A percentile compares a stretch with the other conserved stretches of the same genome.
Conservation (phyloP, 2,329 filamentous ascomycete genomes). For the Pseudogymnoascus sp. region DNA sequence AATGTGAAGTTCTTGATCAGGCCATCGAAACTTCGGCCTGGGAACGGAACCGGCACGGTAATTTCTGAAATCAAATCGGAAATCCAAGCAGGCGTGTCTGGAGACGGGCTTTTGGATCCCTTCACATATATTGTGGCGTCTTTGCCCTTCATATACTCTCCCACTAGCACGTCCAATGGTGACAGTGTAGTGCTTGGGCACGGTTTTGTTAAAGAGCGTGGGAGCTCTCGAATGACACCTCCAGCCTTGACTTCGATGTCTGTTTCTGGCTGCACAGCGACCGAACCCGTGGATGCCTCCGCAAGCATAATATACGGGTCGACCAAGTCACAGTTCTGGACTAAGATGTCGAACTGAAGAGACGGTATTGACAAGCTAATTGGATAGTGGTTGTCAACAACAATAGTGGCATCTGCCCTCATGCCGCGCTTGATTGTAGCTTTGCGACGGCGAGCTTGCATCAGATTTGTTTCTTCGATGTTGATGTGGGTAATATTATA, state of each 20-base stretch:
- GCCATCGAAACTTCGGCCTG: slow-evolving; percentile 71
- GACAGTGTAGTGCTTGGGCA: slow-evolving; percentile 75
- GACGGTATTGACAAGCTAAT: slow-evolving; percentile 69
- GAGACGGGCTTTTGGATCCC: slow-evolving; percentile 60
- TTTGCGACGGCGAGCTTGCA: slow-evolving; percentile 33
- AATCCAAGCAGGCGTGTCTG: slow-evolving; percentile 74
- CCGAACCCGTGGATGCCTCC: slow-evolving; percentile 59
- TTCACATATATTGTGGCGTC: slow-evolving; percentile 75
- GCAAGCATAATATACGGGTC: slow-evolving; percentile 74
- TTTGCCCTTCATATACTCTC: slow-evolving; percentile 73
- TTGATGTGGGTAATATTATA: slow-evolving; percentile 78
- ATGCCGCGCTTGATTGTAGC: slow-evolving; percentile 45
- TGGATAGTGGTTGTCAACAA: slow-evolving; percentile 69
- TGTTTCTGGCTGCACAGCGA: slow-evolving; percentile 61
- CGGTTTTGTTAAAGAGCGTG: slow-evolving; percentile 60
- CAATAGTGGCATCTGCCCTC: slow-evolving; percentile 69
- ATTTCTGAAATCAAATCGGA: slow-evolving; percentile 72
- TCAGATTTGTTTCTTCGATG: slow-evolving; percentile 61
- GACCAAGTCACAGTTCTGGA: slow-evolving; percentile 68
- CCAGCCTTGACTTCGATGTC: slow-evolving; percentile 63
- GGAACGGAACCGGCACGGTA: slow-evolving; percentile 76
- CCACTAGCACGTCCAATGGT: slow-evolving; percentile 75
- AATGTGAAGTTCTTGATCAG: slow-evolving; percentile 84
- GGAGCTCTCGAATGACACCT: slow-evolving; percentile 66
- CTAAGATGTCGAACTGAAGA: slow-evolving; percentile 75